A percentile compares a stretch with the other conserved stretches of the same genome.
Evolutionary conservation across 768 basidiomycete genomes (phyloP).

Genomic region (Agaricus subrufescens): DNA sequence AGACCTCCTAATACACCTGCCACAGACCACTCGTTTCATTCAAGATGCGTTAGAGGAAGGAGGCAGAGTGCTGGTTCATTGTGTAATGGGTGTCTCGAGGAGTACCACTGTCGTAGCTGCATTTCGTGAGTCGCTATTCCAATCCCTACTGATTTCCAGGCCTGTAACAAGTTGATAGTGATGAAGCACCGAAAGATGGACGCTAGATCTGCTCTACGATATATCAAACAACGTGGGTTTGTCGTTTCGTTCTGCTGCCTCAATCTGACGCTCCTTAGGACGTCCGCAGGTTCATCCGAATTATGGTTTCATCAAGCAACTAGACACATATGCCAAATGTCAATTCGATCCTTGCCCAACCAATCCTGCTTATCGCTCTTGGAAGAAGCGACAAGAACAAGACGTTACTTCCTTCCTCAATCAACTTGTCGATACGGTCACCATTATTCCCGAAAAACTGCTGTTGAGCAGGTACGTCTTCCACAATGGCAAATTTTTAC

Average conservation of each 20-base stretch:
- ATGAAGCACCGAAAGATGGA: conserved; percentile 43
- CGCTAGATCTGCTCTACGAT: conserved; percentile 38
- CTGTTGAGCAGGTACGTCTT: conserved; percentile 44
- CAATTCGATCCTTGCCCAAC: conserved; percentile 37
- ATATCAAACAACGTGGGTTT: conserved; percentile 44
- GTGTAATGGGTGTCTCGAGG: conserved; percentile 69
- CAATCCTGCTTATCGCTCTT: conserved; percentile 46
- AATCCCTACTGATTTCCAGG: not conserved
- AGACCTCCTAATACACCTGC: conserved; percentile 61
- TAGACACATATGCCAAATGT: conserved; percentile 50
- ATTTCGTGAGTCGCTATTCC: conserved; percentile 36
- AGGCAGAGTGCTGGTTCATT: conserved; percentile 66
- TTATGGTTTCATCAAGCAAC: conserved; percentile 55
- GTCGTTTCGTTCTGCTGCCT: not conserved
- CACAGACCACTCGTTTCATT: conserved; percentile 57
- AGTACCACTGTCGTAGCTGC: conserved; percentile 59
- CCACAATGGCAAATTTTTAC: not conserved
- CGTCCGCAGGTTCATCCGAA: conserved; percentile 41
- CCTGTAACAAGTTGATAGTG: conserved; percentile 25
- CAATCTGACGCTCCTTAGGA: conserved; percentile 18
- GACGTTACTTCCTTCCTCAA: conserved; percentile 51
- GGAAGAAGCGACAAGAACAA: conserved; percentile 52
- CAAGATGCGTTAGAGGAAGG: conserved; percentile 45
- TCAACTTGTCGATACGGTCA: conserved; percentile 45
- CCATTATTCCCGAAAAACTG: conserved; percentile 43